A percentile compares a stretch with the other conserved stretches of the same genome.
phyloP scores from a whole-genome alignment of 2,329 filamentous ascomycete species.

The Harringtonia aguacate region DNA sequence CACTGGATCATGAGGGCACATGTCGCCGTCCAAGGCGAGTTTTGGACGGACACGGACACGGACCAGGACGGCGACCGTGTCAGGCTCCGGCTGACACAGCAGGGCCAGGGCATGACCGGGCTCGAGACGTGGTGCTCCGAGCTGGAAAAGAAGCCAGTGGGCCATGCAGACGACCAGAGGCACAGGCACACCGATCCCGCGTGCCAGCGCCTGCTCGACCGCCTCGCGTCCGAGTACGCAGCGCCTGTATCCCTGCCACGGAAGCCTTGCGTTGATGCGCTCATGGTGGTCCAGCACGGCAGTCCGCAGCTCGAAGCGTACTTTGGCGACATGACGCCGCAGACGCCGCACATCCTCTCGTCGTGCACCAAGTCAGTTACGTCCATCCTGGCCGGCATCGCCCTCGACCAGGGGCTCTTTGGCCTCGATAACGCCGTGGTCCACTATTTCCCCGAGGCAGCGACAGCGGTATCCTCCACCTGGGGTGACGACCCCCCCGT shows the following conservation, averaged over 20 bases:
- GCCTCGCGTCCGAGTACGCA: background rate
- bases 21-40: background rate
- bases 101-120: background rate
- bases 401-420: slow-evolving; percentile 1
- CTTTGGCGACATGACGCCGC: slow-evolving; percentile 1
- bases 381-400: background rate
- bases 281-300: background rate
- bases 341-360: background rate
- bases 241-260: background rate
- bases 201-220: background rate
- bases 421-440: background rate
- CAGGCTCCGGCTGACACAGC: background rate
- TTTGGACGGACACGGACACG: background rate
- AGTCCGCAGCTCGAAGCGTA: background rate
- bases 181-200: background rate
- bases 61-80: too few species aligned
- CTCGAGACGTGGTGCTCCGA: background rate
- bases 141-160: background rate
- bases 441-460: background rate
- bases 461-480: background rate
- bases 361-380: slow-evolving; percentile 2
- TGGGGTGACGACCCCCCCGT: background rate
- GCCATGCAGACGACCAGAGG: background rate
- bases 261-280: background rate
- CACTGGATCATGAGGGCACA: background rate